Evolutionary conservation across 2,329 filamentous ascomycete species (phyloP).

Genomic region (Colletotrichum incanum): DNA sequence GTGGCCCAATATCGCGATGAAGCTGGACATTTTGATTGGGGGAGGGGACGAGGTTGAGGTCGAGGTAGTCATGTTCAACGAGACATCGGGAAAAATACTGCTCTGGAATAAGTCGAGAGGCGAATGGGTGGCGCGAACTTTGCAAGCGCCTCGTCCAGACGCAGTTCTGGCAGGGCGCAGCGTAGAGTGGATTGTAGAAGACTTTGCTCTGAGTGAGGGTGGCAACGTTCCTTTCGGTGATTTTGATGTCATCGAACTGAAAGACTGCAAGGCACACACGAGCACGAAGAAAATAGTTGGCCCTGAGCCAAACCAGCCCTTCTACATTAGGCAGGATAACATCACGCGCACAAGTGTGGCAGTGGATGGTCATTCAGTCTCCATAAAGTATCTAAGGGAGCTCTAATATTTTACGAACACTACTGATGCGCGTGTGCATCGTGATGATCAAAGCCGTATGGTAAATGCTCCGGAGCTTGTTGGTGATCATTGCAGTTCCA

Average conservation of each 20-base stretch:
- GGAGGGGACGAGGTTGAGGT: neutral
- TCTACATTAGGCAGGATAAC: neutral
- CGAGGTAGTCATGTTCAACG: constrained; percentile 2
- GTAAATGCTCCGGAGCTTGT: no score
- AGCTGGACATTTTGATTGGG: neutral
- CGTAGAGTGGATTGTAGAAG: neutral
- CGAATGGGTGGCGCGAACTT: neutral
- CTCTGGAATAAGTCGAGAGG: neutral
- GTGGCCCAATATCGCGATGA: constrained; percentile 4
- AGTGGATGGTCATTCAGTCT: neutral
- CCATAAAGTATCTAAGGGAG: neutral
- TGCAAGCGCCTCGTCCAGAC: neutral
- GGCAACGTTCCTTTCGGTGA: neutral
- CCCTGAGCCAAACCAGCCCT: neutral
- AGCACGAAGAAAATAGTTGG: neutral
- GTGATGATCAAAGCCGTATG: neutral
- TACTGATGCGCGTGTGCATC: neutral
- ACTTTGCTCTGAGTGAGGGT: neutral
- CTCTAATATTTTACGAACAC: neutral
- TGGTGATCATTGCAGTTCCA: no score
- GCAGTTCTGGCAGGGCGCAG: neutral
- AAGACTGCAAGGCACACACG: neutral
- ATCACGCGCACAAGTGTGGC: neutral
- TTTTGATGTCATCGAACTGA: neutral
- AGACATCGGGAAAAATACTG: neutral